Evolutionary conservation across 805 yeast species (phyloP).

Genomic region (Candida coleopterorum): DNA sequence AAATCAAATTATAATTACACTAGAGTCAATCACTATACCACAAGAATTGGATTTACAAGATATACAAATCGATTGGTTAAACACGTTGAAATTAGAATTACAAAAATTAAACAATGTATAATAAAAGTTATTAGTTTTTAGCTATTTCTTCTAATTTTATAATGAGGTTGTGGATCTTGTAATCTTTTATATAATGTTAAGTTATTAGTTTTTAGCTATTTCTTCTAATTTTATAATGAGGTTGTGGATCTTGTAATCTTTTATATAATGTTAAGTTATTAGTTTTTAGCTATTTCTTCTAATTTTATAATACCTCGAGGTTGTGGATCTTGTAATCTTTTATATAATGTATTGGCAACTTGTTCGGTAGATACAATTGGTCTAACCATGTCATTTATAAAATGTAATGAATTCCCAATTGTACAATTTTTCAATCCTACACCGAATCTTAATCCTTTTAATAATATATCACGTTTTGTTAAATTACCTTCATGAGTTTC

Average conservation of each 20-base stretch:
- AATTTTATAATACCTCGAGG: constrained; percentile 11
- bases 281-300: constrained; percentile 13
- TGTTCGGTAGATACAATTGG: constrained; percentile 64
- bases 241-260: constrained; percentile 37
- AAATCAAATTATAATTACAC: constrained; percentile 15
- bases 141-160: constrained; percentile 15
- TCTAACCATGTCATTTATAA: constrained; percentile 44
- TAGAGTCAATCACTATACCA: constrained; percentile 18
- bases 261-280: constrained; percentile 40
- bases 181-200: constrained; percentile 52
- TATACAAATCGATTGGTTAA: constrained; percentile 25
- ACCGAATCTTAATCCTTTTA: constrained; percentile 37
- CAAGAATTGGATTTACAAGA: constrained; percentile 18
- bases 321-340: constrained; percentile 40
- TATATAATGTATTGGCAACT: constrained; percentile 58
- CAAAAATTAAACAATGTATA: not conserved
- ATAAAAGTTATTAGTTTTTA: not conserved
- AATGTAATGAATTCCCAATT: constrained; percentile 30
- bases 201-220: constrained; percentile 4
- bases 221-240: constrained; percentile 14
- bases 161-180: constrained; percentile 21
- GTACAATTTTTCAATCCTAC: constrained; percentile 40
- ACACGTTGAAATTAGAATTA: constrained; percentile 13
- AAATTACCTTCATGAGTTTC: constrained; percentile 23
- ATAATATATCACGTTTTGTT: constrained; percentile 38